Evolutionary conservation across 139 green algal genomes (phyloP), one percentile per base, ranked within the genome.

Genomic region (Tetratostichococcus sp.): DNA sequence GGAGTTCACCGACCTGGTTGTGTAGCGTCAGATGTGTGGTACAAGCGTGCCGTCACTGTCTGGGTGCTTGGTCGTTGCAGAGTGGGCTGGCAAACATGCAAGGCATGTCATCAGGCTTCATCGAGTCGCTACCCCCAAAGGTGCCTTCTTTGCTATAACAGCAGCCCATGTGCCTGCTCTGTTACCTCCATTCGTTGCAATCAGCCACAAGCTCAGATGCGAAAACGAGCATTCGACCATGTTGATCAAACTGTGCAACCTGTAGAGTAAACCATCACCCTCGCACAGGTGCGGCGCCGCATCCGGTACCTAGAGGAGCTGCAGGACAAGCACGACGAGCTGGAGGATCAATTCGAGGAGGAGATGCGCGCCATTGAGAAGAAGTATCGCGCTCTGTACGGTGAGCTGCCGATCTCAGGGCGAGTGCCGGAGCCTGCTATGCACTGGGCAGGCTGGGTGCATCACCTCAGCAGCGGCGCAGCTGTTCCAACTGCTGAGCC

Each of bases 311-410:
- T 91, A 30, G 28, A 80, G 23, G 43, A 83, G 31, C 77, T 97
- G 65, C 88, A 95, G 74, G 77, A 84, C 19, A 59, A 88, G 58
- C 82, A 89, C 50, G 83, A 91, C 69, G 80, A 89, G 65, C 67
- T 93, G 33, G 71, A 91, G 32, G 90, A 91, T 43, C 70, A 89
- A 74, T 89, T 83, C 59, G 34, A 82, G 26, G 83, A 91, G 70
- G 85, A 93, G 73, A 77, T 78, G 65, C 73, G 67, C 30, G 83
- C 72, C 4, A 76, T 95, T 16, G 84, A 92, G 77, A 76, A 65
- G 31, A 94, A 93, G 74, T 95, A 94, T 72, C 67, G 75, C 35
- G 79, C 77, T 43, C 74, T 93, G 50, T 94, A 92, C 78, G 77
- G 79, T 84, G 62, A 69, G 76, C 30, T 6, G 3, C 8, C 1